Evolutionary conservation across 1,139 yeast genomes (phyloP).

Genomic region (Magnusiomyces suaveolens): DNA sequence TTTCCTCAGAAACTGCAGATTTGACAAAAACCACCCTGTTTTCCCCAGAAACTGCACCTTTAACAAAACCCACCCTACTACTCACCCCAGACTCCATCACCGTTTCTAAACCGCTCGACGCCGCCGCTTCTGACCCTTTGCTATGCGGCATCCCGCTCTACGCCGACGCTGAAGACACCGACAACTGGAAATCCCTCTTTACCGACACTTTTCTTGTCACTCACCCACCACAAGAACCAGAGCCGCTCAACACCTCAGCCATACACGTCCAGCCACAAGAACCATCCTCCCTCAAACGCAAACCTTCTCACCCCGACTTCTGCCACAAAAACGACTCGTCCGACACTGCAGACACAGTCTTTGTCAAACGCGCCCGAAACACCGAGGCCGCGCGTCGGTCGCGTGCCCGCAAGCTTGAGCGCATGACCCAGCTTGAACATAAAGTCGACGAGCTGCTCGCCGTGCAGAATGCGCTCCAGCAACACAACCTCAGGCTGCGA

Average conservation of each 20-base stretch:
- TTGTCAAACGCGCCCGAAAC: slow-evolving; percentile 81
- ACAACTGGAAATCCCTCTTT: slow-evolving; percentile 14
- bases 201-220: slow-evolving; percentile 4
- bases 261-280: too few relatives aligned
- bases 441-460: slow-evolving; percentile 59
- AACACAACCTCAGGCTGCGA: slow-evolving; percentile 31
- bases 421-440: slow-evolving; percentile 78
- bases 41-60: not conserved
- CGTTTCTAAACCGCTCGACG: slow-evolving; percentile 27
- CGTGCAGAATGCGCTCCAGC: slow-evolving; percentile 27
- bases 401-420: slow-evolving; percentile 88
- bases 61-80: not conserved
- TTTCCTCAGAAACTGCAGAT: not conserved
- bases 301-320: slow-evolving; percentile 38
- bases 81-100: slow-evolving; percentile 24
- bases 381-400: slow-evolving; percentile 98
- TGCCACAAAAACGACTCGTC: slow-evolving; percentile 50
- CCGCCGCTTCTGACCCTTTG: slow-evolving; percentile 14
- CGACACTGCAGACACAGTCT: slow-evolving; percentile 27
- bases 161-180: slow-evolving; percentile 23
- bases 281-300: too few relatives aligned
- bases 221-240: too few relatives aligned
- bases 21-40: too few relatives aligned
- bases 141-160: slow-evolving; percentile 29
- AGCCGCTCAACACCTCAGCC: too few relatives aligned